Base-by-base conservation (phyloP, 768 basidiomycete species). In the Amanita pallidorosea region DNA sequence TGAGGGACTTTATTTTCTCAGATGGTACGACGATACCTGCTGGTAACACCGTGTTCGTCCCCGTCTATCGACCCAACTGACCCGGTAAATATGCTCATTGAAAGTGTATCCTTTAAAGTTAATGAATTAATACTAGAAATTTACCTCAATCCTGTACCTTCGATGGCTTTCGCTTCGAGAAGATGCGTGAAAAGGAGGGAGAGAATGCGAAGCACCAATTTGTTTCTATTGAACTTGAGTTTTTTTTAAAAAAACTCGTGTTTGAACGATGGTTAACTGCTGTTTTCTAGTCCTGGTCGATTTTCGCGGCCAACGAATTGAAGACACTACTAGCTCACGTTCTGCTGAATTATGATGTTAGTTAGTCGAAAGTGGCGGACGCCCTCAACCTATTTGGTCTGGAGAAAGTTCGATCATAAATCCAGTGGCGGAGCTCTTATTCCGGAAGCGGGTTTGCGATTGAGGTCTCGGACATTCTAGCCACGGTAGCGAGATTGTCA, bases 1-100 rank as follows among this genome's bases (percentile, higher is more conserved):
- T 68, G 38, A 59, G 65, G 37, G 72, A 73, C 50, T 69, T 66
- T 54, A 71, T 69, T 0, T 65, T 66, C 45, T 66, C 60, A 13
- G 54, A 62, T 36, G 64, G 62, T 7, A 61, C 57, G 1, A 46
- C 47, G 4, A 47, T 66, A 7, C 65, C 67, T 6, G 56, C 55
- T 12, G 67, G 67, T 2, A 49, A 59, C 7, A 54, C 47, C 2
- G 41, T 57, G 17, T 49, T 59, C 12, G 45, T 53, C 52, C 51
- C 45, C 35, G 43, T 25, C 35, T 22, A 56, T 58, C 36, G 33
- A 34, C 46, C 25, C 46, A 48, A 23, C 23, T 4, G 52, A 56
- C 45, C 38, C 55, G 8, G 48, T 41, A 29, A 29, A 25, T 25
- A n/a, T 18, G 4, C 2, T 49, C n/a, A 3, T 8, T 31, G 3